A percentile compares a stretch with the other conserved stretches of the same genome.
These are phyloP conservation scores for Trichomonas vaginalis DNA, from an alignment of 208 protist species.

Conservation along the genomic window DNA sequence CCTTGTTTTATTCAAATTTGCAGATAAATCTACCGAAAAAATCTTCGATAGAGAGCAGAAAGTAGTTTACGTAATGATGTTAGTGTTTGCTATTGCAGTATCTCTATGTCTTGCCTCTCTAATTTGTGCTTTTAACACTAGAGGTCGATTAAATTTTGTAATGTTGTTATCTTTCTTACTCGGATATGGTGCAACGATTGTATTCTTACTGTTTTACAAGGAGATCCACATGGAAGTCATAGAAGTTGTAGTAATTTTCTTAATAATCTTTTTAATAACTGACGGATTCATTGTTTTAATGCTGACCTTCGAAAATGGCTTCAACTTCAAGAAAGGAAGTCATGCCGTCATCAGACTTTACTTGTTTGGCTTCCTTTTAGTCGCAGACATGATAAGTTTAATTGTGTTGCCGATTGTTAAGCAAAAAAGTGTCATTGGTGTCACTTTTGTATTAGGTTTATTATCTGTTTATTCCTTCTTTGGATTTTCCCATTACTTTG, in stretches of 20 bases:
- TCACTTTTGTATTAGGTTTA: not conserved
- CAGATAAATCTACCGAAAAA: not conserved
- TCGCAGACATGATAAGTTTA: not conserved
- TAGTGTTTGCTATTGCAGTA: not conserved
- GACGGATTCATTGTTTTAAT: not conserved
- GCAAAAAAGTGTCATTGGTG: not conserved
- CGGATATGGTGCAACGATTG: not conserved
- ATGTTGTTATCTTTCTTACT: not conserved
- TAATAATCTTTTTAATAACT: not conserved
- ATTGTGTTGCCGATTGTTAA: not conserved
- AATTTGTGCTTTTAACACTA: not conserved
- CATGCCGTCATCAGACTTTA: not conserved
- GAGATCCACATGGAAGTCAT: not conserved
- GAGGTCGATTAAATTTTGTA: not conserved
- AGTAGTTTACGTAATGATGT: not conserved
- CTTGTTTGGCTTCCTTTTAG: not conserved
- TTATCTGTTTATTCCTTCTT: not conserved
- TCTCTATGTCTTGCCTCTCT: not conserved
- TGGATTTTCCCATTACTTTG: not conserved
- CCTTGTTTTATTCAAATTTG: not conserved
- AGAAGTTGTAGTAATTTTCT: not conserved
- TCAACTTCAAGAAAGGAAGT: not conserved
- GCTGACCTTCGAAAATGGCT: not conserved
- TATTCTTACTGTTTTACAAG: not conserved
- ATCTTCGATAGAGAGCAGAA: not conserved